These are phyloP conservation scores for Xylaria sp. DNA, from an alignment of 2,329 filamentous ascomycete species.

Conservation along the genomic window DNA sequence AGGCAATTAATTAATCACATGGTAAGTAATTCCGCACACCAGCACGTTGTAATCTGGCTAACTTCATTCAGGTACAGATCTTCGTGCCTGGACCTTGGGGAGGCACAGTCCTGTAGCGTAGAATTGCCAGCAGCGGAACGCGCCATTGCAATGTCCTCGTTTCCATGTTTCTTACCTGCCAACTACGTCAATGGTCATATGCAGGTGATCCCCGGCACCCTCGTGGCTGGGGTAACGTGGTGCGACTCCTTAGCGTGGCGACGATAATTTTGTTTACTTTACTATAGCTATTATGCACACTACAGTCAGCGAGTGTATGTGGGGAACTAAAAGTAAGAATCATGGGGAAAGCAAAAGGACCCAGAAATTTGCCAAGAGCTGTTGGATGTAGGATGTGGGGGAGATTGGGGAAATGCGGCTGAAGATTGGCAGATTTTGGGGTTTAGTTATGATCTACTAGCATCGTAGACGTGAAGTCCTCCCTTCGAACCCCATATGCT, in stretches of 20 bases:
- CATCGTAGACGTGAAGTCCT: slow-evolving; percentile 2
- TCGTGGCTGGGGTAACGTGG: slow-evolving; percentile 34
- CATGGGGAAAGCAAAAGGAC: slow-evolving; percentile 16
- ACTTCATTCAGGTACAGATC: slow-evolving; percentile 24
- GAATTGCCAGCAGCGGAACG: neutral
- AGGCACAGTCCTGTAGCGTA: neutral
- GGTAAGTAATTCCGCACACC: neutral
- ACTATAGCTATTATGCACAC: neutral
- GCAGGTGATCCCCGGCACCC: slow-evolving; percentile 26
- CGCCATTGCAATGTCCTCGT: slow-evolving; percentile 16
- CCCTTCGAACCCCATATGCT: no score
- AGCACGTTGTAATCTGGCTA: slow-evolving; percentile 11
- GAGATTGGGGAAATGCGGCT: slow-evolving; percentile 37
- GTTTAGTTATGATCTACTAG: slow-evolving; percentile 26
- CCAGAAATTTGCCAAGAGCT: neutral
- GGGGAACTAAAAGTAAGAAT: slow-evolving; percentile 7
- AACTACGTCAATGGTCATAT: slow-evolving; percentile 35
- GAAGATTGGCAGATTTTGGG: slow-evolving; percentile 32
- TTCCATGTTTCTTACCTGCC: slow-evolving; percentile 22
- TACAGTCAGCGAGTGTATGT: slow-evolving; percentile 16
- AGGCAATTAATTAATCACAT: neutral
- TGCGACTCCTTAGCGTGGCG: slow-evolving; percentile 8
- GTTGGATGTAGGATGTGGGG: slow-evolving; percentile 30
- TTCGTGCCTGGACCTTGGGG: slow-evolving; percentile 10
- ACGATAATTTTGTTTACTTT: neutral